Conservation (phyloP, 768 basidiomycete genomes). For the Kwoniella heveanensis region DNA sequence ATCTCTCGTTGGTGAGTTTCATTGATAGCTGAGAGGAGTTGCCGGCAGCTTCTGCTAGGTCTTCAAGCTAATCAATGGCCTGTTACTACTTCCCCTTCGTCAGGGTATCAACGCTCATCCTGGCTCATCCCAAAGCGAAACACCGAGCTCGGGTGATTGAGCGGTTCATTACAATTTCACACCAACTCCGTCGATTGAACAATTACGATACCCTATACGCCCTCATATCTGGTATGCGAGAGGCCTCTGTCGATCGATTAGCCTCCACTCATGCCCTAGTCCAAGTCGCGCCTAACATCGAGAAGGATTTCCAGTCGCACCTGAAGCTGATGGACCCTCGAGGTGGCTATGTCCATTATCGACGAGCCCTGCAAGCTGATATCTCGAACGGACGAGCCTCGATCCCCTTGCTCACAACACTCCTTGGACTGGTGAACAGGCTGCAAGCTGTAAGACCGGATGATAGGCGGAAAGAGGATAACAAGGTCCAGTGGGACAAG, state of each 20-base stretch:
- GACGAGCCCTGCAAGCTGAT: conserved; percentile 75
- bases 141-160: conserved; percentile 79
- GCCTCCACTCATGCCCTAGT: conserved; percentile 76
- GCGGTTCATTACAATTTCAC: conserved; percentile 82
- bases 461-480: conserved; percentile 65
- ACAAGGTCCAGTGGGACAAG: conserved; percentile 86
- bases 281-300: conserved; percentile 65
- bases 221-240: conserved; percentile 89
- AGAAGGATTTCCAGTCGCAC: conserved; percentile 78
- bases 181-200: conserved; percentile 75
- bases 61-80: too few species aligned
- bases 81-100: not conserved
- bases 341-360: conserved; percentile 85
- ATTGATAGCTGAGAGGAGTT: conserved; percentile 6
- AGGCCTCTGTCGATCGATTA: conserved; percentile 70
- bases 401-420: conserved; percentile 81
- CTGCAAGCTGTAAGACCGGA: conserved; percentile 84
- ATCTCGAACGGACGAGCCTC: conserved; percentile 71
- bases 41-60: too few species aligned
- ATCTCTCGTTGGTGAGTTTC: conserved; percentile 73
- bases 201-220: conserved; percentile 93
- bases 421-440: conserved; percentile 77
- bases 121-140: conserved; percentile 79
- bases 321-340: conserved; percentile 79
- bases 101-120: conserved; percentile 88